Percentiles rank a stretch among this genome's conserved stretches.
phyloP scores from a whole-genome alignment of 345 rosid species.

The Diplotaxis tenuifolia region DNA sequence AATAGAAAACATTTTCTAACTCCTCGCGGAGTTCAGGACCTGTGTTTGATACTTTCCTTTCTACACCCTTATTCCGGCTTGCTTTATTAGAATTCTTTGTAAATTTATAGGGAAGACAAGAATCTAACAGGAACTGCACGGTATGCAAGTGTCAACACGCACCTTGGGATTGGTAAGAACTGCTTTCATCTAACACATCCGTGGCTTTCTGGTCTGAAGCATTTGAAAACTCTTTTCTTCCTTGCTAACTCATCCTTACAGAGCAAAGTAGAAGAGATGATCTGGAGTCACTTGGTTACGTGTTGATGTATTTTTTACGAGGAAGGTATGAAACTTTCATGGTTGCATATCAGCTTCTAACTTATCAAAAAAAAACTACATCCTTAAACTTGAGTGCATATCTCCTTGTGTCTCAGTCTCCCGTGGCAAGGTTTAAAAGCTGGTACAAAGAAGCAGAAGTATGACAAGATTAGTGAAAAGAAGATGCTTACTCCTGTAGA shows the following conservation, averaged over 20 bases:
- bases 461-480: conserved; percentile 95
- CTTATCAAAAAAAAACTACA: neutral
- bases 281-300: conserved; percentile 97
- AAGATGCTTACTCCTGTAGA: conserved; percentile 89
- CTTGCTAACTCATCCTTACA: conserved; percentile 33
- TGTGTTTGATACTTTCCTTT: neutral
- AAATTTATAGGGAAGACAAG: conserved; percentile 78
- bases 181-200: neutral
- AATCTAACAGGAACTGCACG: conserved; percentile 98
- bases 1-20: no score
- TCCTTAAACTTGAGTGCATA: conserved; percentile 9
- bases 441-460: conserved; percentile 96
- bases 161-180: conserved; percentile 84
- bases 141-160: conserved; percentile 96
- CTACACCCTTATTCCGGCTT: neutral
- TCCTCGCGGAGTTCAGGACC: neutral
- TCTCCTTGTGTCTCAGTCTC: conserved; percentile 53
- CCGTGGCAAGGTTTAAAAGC: conserved; percentile 98
- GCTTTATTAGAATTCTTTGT: neutral
- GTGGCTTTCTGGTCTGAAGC: neutral
- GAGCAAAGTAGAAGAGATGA: conserved; percentile 99
- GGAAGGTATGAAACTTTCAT: conserved; percentile 64
- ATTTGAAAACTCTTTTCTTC: conserved; percentile 1
- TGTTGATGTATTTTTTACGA: conserved; percentile 92
- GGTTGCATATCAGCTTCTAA: no score